Percentiles rank a stretch among this genome's conserved stretches.
phyloP scores from a whole-genome alignment of 1,139 yeast genomes.

The Lodderomyces beijingensis region DNA sequence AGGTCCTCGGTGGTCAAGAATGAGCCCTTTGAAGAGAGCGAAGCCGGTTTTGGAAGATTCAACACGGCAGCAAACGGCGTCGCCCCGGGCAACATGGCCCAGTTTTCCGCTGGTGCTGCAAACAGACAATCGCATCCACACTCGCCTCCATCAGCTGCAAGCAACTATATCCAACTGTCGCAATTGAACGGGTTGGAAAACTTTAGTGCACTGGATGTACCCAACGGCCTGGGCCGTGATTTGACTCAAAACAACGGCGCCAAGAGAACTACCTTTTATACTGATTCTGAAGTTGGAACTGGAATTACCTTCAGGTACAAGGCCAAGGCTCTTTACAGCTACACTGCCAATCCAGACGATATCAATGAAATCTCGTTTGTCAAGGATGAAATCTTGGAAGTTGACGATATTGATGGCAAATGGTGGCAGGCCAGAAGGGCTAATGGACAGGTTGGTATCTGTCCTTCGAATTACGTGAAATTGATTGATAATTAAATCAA shows the following conservation, averaged over 20 bases:
- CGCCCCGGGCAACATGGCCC: not conserved
- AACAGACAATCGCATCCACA: not conserved
- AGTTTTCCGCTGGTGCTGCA: not conserved
- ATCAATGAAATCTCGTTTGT: conserved; percentile 87
- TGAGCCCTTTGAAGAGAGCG: conserved; percentile 18
- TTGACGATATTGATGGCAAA: conserved; percentile 90
- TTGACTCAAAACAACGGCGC: conserved; percentile 21
- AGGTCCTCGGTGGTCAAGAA: conserved; percentile 8
- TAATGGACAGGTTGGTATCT: conserved; percentile 91
- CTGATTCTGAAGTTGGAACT: conserved; percentile 22
- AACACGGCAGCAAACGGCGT: not conserved
- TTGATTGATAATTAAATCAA: conserved; percentile 45
- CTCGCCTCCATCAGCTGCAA: conserved; percentile 12
- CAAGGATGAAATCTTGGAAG: conserved; percentile 86
- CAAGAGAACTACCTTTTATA: conserved; percentile 28
- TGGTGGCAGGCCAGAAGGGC: conserved; percentile 98
- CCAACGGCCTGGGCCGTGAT: conserved; percentile 16
- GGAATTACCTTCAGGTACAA: conserved; percentile 67
- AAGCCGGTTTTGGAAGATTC: not conserved
- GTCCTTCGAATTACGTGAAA: conserved; percentile 92
- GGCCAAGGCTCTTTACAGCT: conserved; percentile 83
- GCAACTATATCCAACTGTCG: conserved; percentile 46
- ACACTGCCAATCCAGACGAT: conserved; percentile 92
- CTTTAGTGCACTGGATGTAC: conserved; percentile 26
- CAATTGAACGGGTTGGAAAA: conserved; percentile 59